Base-by-base conservation (phyloP, 805 yeast species). In the Saccharomycopsis sp. region DNA sequence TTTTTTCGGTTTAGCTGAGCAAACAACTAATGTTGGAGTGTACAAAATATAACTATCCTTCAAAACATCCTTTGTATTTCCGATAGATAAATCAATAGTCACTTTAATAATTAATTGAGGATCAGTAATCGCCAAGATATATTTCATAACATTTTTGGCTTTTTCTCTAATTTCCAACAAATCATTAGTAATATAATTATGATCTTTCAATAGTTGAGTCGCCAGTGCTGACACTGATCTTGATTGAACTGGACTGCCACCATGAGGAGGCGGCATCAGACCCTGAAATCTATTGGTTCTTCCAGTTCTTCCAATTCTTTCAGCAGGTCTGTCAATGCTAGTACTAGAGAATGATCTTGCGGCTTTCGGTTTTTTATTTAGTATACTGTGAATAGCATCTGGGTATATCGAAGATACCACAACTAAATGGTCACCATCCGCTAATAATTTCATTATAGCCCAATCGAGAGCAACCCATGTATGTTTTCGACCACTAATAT, bases 401-500 rank as follows among this genome's bases (percentile, higher is more conserved):
- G 67, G 66, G 19, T 38, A 43, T 14, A 80, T 68, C 2, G 81
- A 65, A 1, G 88, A 70, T 4, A 77, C 72, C 5, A 85, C 71
- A 3, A 84, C 74, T 9, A 85, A 60, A 11, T 77, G 71, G 59
- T 85, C 95, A 6, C 87, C 85, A 53, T 78, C 66, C 52, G 74
- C 77, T 2, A 81, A 60, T 9, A 81, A 62, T 34, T 68, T 63
- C 38, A 67, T 67, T 43, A 83, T 61, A 4, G 76, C 65, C 80
- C 85, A 85, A 59, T 85, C 95, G 22, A 85, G 60, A 1, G 87
- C 79, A 8, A 82, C 86, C 95, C 95, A 85, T 0, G 93, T 81
- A 63, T 84, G 90, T 44, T 66, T 70, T 48, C 90, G 65, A 2
- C 87, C 94, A 52, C 79, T 70, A 24, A 85, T 66, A 56, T 82